These are phyloP conservation scores for Saccharomyces hybrid DNA, from an alignment of 1,139 yeast species.

Conservation along the genomic window DNA sequence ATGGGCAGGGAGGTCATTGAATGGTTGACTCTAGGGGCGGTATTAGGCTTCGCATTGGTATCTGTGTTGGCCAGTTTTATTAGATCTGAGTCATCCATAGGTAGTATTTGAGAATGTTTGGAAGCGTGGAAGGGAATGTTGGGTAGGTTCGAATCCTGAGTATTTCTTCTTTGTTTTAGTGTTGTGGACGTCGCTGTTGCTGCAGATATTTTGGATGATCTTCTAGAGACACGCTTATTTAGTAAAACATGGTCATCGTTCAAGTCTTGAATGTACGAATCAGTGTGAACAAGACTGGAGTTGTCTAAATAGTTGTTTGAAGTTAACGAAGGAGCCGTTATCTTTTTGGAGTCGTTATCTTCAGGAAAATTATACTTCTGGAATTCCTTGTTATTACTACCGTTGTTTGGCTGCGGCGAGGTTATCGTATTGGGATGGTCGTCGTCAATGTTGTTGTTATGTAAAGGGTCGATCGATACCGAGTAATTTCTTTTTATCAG, in stretches of 20 bases:
- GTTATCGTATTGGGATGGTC: not conserved
- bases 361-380: not conserved
- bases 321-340: not conserved
- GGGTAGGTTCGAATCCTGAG: constrained; percentile 14
- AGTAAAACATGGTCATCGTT: constrained; percentile 18
- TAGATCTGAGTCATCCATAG: constrained; percentile 15
- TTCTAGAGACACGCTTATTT: constrained; percentile 19
- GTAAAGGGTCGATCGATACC: not conserved
- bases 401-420: not conserved
- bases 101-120: constrained; percentile 29
- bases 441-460: not conserved
- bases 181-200: not conserved
- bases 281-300: constrained; percentile 20
- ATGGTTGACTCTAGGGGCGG: constrained; percentile 5
- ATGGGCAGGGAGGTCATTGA: constrained; percentile 17
- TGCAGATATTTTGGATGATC: constrained; percentile 7
- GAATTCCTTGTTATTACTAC: not conserved
- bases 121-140: constrained; percentile 28
- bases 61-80: constrained; percentile 2
- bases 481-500: not conserved
- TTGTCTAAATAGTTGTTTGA: not conserved
- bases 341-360: not conserved
- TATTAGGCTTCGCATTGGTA: constrained; percentile 5
- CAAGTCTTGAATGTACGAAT: constrained; percentile 23
- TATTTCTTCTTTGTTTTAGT: constrained; percentile 8